These are phyloP conservation scores for Podaxis sp. DNA, from an alignment of 768 basidiomycete species.

Conservation along the genomic window DNA sequence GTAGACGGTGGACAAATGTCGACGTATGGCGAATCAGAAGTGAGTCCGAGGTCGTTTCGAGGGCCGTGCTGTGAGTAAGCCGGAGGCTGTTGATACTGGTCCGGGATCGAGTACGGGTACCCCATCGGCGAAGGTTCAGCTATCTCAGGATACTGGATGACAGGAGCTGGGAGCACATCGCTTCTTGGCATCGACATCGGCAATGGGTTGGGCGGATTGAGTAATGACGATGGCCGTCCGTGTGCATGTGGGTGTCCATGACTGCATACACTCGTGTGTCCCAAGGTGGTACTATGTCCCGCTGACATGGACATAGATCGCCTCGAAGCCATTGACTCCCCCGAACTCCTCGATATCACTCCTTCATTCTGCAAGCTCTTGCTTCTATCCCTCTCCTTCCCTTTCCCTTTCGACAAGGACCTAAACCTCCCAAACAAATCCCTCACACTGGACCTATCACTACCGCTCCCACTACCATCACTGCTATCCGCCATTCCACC, in stretches of 20 bases:
- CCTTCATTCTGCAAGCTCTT: not conserved
- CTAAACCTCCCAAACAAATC: constrained; percentile 8
- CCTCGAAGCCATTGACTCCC: constrained; percentile 3
- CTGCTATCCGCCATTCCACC: not conserved
- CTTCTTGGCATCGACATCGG: constrained; percentile 13
- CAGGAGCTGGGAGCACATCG: constrained; percentile 14
- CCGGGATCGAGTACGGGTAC: not conserved
- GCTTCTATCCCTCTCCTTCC: not conserved
- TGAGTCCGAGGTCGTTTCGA: not conserved
- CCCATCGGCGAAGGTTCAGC: not conserved
- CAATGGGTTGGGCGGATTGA: constrained; percentile 25
- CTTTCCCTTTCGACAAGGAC: not conserved
- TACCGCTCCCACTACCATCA: constrained; percentile 1
- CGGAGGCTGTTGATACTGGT: not conserved
- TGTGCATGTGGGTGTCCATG: constrained; percentile 17
- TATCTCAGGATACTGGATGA: not conserved
- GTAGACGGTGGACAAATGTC: constrained; percentile 27
- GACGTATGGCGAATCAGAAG: constrained; percentile 1
- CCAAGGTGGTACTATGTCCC: not conserved
- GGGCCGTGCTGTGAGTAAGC: not conserved
- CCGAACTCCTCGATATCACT: not conserved
- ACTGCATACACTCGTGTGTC: not conserved
- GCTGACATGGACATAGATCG: constrained; percentile 12
- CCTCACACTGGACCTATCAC: constrained; percentile 4
- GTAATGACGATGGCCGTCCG: constrained; percentile 24